Evolutionary conservation across 495 filamentous ascomycete species (phyloP), one percentile per base, ranked within the genome.

Genomic region (Penicillium longicatenatum): DNA sequence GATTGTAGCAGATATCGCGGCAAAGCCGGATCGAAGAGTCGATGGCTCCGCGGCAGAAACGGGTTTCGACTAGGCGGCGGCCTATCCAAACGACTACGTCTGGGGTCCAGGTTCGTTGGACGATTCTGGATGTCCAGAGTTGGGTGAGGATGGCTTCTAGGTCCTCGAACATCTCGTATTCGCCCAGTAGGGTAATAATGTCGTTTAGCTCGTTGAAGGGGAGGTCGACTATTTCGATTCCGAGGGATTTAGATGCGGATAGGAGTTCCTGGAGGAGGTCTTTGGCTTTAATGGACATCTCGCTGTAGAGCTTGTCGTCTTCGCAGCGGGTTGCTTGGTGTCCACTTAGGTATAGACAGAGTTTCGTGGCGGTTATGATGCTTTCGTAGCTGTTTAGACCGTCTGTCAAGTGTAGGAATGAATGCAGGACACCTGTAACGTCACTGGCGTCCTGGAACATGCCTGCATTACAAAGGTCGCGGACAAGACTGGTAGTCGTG

Each of bases 1-100:
- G 72, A 54, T 88, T 88, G 71, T 88, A 86, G 67, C 80, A 83
- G 59, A 88, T 83, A 61, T 79, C 80, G 49, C 84, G 80, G 64
- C 79, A 80, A 0, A 88, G 74, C 19, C 78, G 76, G 55, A 83
- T 81, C 20, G 84, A 81, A 4, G 70, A 70, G 11, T 68, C 70
- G 52, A 73, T 63, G 16, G 66, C 29, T 24, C 76, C 76, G 19
- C 75, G 75, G 20, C 76, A 78, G 61, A 81, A 83, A 35, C 80
- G 79, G 0, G 81, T 81, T 65, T 86, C 78, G 22, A 86, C 80
- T 29, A 86, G 75, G 7, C 80, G 73, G n/a, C 77, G 74, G 3
- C 84, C 84, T 41, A 86, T 79, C 60, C 72, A 75, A 12, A 86
- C 74, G 24, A 87, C 81, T 2, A 76, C 76, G 9, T 69, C 67